phyloP scores from a whole-genome alignment of 768 basidiomycete genomes.

The Amanita rubescens region DNA sequence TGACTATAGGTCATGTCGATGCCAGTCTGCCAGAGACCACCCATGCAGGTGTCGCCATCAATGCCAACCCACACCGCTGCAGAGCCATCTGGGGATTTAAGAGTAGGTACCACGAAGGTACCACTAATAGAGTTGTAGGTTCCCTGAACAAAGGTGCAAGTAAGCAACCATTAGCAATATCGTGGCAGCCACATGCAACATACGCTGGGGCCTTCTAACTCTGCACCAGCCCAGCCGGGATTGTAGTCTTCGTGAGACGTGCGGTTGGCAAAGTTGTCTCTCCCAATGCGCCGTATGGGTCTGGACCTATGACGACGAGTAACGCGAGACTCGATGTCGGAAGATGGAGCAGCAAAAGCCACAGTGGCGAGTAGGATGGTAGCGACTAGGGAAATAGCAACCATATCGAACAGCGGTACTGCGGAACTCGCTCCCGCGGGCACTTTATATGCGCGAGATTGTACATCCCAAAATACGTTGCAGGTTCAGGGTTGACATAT shows the following conservation, averaged over 20 bases:
- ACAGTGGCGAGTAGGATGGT: not conserved
- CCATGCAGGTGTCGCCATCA: conserved; percentile 28
- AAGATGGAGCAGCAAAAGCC: not conserved
- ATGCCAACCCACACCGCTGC: conserved; percentile 31
- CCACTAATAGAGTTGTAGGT: conserved; percentile 20
- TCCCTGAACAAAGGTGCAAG: not conserved
- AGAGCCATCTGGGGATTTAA: conserved; percentile 19
- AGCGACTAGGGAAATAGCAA: not conserved
- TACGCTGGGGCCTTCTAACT: too few species aligned
- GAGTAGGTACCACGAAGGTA: conserved; percentile 27
- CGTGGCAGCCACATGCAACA: conserved; percentile 14
- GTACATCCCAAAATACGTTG: too few species aligned
- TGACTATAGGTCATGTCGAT: conserved; percentile 22
- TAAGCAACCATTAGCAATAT: not conserved
- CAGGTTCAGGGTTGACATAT: too few species aligned
- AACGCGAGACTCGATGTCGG: not conserved
- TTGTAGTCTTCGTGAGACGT: conserved; percentile 21
- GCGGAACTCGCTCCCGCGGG: too few species aligned
- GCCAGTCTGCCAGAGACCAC: conserved; percentile 29
- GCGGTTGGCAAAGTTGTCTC: conserved; percentile 5
- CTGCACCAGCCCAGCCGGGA: conserved; percentile 31
- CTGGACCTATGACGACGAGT: not conserved
- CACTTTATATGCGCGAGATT: too few species aligned
- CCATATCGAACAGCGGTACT: not conserved
- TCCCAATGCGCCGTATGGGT: not conserved